Percentiles rank a stretch among this genome's conserved stretches.
Conservation (phyloP, 352 stramenopile genomes). For the Globisporangium sylvaticum region DNA sequence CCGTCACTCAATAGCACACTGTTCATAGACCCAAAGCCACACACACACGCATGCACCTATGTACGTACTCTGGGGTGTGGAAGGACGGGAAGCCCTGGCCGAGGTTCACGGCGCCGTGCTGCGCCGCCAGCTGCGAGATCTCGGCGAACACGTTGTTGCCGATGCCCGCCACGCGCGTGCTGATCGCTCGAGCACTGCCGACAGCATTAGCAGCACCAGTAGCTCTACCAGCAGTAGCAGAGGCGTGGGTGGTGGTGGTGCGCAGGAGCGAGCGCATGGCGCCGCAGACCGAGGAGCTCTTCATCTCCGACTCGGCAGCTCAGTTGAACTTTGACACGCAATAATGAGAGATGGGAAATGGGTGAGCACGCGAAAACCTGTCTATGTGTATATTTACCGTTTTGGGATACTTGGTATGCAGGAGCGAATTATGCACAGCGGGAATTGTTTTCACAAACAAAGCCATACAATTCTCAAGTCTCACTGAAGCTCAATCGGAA, state of each 20-base stretch:
- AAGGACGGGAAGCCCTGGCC: slow-evolving; percentile 97
- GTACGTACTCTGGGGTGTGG: slow-evolving; percentile 66
- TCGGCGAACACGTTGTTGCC: slow-evolving; percentile 85
- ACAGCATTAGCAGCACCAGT: too few species aligned
- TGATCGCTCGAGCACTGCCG: slow-evolving; percentile 35
- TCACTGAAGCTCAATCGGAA: neutral
- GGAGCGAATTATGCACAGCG: neutral
- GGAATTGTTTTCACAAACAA: neutral
- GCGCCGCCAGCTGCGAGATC: slow-evolving; percentile 78
- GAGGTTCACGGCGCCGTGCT: slow-evolving; percentile 91
- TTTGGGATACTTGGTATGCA: neutral
- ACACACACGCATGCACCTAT: neutral
- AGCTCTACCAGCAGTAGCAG: neutral
- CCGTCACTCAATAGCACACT: neutral
- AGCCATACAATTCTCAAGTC: neutral
- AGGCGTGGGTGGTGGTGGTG: neutral
- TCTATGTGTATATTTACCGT: neutral
- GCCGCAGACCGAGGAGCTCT: neutral
- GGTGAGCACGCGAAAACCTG: neutral
- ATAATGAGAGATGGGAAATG: neutral
- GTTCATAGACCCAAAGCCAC: neutral
- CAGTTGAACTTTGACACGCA: slow-evolving; percentile 8
- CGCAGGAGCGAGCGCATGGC: neutral
- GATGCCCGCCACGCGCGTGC: slow-evolving; percentile 54
- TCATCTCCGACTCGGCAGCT: slow-evolving; percentile 2